Evolutionary conservation across 208 protist genomes (phyloP), one percentile per base, ranked within the genome.

Genomic region (Trypanosoma caninum): DNA sequence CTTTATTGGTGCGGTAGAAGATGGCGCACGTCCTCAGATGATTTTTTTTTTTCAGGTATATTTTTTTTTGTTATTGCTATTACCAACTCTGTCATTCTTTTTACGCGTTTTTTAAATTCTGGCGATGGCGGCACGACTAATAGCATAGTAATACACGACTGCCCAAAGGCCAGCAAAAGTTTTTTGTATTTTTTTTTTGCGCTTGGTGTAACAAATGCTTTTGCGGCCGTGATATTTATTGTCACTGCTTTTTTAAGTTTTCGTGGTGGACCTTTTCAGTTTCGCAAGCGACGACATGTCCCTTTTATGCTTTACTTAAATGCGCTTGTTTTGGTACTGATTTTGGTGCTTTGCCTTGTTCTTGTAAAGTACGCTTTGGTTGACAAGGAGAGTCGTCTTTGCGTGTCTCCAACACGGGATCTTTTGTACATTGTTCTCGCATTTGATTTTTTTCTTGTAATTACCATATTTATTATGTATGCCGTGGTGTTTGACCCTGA

Each of bases 11-110:
- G 64, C 41, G 69, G 82, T 27, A 84, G 89, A 14, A 71, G 73
- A 22, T 95, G 89, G 86, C 77, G 84, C 11, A 74, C 80, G 7
- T 79, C 53, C 40, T 46, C 85, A 13, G 89, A 95, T 61, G 86
- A 93, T 64, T 91, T 91, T 59, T 64, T 48, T 48, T 82, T 89
- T 46, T 84, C 80, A 2, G 79, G 88, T 37, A 8, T 80, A 0
- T 55, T 84, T 18, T 79, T 78, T 59, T 74, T 80, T 13, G 31
- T 59, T 4, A 14, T 91, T n/a, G 33, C 80, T 13, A 23, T 69
- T 25, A 34, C 53, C 1, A 62, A 50, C n/a, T n/a, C n/a, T 55
- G 70, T 46, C 11, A 40, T 69, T 28, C 41, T 80, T 33, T 33
- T 60, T 0, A 44, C 73, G 22, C 40, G 46, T 3, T 56, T 57